Percentiles rank a stretch among this genome's conserved stretches.
phyloP scores from a whole-genome alignment of 2,329 filamentous ascomycete species.

The Neonectria hederae region DNA sequence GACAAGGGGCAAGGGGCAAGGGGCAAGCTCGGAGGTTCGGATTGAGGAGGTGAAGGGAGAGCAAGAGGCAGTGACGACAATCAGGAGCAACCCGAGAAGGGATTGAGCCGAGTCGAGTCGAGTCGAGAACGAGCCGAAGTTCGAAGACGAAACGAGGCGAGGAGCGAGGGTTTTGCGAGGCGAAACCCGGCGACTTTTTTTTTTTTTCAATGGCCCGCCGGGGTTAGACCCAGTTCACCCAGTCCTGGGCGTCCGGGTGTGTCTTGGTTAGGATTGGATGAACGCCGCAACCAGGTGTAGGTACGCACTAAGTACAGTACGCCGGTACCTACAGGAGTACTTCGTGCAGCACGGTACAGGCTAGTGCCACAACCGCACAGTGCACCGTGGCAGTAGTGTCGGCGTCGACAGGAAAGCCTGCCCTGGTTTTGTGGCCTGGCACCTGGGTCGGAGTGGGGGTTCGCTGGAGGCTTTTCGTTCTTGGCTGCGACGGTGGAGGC shows the following conservation, averaged over 20 bases:
- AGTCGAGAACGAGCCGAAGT: conserved; percentile 30
- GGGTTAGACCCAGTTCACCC: conserved; percentile 16
- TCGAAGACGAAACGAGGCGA: conserved; percentile 26
- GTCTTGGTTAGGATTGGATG: conserved; percentile 32
- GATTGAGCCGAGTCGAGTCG: conserved; percentile 29
- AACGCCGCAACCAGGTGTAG: no score
- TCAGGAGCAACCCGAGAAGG: conserved; percentile 25
- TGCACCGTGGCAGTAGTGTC: background rate
- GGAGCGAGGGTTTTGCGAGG: conserved; percentile 33
- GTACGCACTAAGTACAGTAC: conserved; percentile 6
- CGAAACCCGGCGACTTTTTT: conserved; percentile 34
- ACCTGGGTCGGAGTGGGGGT: conserved; percentile 27
- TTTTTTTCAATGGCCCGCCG: conserved; percentile 38
- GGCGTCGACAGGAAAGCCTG: conserved; percentile 5
- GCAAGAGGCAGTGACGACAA: conserved; percentile 1
- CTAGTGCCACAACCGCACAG: no score
- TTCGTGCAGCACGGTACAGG: no score
- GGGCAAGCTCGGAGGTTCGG: background rate
- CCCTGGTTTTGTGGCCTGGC: conserved; percentile 1
- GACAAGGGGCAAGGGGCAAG: conserved; percentile 1
- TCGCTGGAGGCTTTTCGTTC: conserved; percentile 15
- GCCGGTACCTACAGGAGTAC: conserved; percentile 23
- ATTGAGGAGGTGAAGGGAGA: background rate
- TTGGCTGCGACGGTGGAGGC: conserved; percentile 27
- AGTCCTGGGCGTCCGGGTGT: no score